Percentiles rank a stretch among this genome's conserved stretches.
phyloP scores from a whole-genome alignment of 345 rosid genomes.

The Citrus sp. region DNA sequence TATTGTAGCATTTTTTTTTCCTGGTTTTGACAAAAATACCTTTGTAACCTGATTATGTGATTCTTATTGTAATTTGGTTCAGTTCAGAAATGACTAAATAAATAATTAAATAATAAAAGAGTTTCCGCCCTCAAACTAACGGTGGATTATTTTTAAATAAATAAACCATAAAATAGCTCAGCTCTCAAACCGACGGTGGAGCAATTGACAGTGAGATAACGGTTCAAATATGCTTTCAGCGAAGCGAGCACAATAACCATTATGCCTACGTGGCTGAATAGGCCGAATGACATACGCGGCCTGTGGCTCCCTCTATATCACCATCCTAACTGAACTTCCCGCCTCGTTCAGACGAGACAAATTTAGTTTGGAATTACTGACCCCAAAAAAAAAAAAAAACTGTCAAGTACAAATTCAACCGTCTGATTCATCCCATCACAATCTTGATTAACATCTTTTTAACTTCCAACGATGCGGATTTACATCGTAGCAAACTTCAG shows the following conservation, averaged over 20 bases:
- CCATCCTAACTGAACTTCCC: background rate
- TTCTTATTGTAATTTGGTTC: background rate
- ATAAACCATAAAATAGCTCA: too few species aligned
- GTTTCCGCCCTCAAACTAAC: too few species aligned
- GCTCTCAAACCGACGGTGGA: too few species aligned
- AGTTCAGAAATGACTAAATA: too few species aligned
- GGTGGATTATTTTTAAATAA: too few species aligned
- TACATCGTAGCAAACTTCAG: background rate
- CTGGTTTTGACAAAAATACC: background rate
- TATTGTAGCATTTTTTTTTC: background rate
- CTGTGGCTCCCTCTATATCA: background rate
- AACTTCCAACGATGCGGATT: too few species aligned
- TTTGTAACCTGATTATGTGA: background rate
- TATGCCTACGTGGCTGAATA: too few species aligned
- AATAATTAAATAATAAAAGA: too few species aligned
- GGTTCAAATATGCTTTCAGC: too few species aligned
- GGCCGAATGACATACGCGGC: background rate
- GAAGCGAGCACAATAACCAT: too few species aligned
- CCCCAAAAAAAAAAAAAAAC: background rate
- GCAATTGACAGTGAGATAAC: too few species aligned
- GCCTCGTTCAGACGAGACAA: background rate
- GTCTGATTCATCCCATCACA: background rate
- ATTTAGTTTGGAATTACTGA: background rate
- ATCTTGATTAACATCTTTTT: too few species aligned
- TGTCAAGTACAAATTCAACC: background rate